phyloP scores from a whole-genome alignment of 2,329 filamentous ascomycete species.

The Neonectria coccinea region DNA sequence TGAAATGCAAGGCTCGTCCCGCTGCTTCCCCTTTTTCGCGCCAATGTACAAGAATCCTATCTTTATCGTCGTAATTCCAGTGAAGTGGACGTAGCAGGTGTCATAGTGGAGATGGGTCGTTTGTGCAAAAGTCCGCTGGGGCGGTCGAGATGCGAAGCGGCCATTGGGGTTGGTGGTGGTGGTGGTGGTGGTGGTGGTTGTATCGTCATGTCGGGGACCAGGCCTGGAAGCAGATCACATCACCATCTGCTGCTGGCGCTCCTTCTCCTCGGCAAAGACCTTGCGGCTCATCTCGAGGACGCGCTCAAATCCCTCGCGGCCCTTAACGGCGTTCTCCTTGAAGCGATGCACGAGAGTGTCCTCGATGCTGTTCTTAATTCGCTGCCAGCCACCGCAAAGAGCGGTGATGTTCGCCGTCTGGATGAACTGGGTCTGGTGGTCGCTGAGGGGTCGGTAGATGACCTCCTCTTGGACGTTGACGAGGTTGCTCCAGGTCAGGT shows the following conservation, averaged over 20 bases:
- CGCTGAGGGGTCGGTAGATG: conserved; percentile 75
- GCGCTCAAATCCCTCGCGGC: conserved; percentile 93
- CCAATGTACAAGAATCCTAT: conserved; percentile 41
- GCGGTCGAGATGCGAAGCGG: conserved; percentile 9
- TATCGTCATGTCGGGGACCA: conserved; percentile 15
- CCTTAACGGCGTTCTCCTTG: conserved; percentile 89
- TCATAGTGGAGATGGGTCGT: conserved; percentile 43
- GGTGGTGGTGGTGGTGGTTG: conserved; percentile 14
- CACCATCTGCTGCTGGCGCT: conserved; percentile 57
- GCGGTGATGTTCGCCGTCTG: conserved; percentile 95
- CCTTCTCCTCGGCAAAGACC: conserved; percentile 90
- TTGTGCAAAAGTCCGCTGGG: conserved; percentile 18
- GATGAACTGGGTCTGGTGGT: conserved; percentile 79
- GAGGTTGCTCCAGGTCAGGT: conserved; percentile 92
- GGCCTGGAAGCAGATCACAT: conserved; percentile 31
- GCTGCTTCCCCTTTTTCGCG: conserved; percentile 34
- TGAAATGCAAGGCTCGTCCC: conserved; percentile 34
- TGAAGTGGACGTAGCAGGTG: conserved; percentile 31
- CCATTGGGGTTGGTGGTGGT: conserved; percentile 23
- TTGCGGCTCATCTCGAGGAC: conserved; percentile 93
- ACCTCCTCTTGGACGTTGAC: conserved; percentile 94
- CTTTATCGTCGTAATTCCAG: conserved; percentile 32
- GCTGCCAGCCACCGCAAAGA: conserved; percentile 95
- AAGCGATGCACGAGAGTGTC: conserved; percentile 90
- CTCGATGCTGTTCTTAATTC: conserved; percentile 96